A percentile compares a stretch with the other conserved stretches of the same genome.
These are phyloP conservation scores for Hortiboletus rubellus DNA, from an alignment of 1,284 basidiomycete species.

Conservation along the genomic window DNA sequence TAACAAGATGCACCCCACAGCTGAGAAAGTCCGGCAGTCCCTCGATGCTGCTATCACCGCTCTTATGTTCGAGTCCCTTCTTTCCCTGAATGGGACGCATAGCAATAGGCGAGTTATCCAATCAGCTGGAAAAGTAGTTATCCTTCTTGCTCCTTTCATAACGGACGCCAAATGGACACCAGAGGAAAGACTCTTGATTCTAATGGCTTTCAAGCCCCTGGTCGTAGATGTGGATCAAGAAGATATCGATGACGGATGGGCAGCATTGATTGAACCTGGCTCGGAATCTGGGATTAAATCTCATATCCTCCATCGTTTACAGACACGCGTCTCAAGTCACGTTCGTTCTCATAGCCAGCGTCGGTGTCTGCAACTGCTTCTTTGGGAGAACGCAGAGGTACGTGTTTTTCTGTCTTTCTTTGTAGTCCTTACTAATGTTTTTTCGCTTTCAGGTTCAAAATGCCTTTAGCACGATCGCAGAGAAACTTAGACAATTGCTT, in stretches of 20 bases:
- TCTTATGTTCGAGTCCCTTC: conserved; percentile 66
- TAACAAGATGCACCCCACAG: conserved; percentile 42
- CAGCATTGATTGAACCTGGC: conserved; percentile 63
- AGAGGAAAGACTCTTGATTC: conserved; percentile 60
- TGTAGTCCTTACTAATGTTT: neutral
- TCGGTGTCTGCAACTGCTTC: conserved; percentile 45
- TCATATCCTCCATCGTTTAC: conserved; percentile 46
- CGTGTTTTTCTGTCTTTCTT: conserved; percentile 19
- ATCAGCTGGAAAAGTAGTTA: conserved; percentile 57
- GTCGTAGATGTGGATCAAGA: conserved; percentile 35
- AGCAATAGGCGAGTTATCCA: conserved; percentile 61
- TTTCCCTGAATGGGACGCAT: conserved; percentile 62
- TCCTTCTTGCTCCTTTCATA: conserved; percentile 44
- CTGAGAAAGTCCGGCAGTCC: conserved; percentile 62
- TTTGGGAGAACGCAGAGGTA: conserved; percentile 70
- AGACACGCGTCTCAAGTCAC: conserved; percentile 14
- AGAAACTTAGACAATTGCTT: conserved; percentile 42
- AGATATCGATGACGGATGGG: conserved; percentile 43
- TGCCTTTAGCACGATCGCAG: conserved; percentile 43
- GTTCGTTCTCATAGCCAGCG: conserved; percentile 17
- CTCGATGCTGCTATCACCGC: conserved; percentile 69
- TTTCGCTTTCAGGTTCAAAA: conserved; percentile 53
- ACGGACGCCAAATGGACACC: conserved; percentile 53
- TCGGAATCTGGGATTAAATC: conserved; percentile 65
- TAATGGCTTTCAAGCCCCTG: conserved; percentile 67